Conservation (phyloP, 2,329 filamentous ascomycete genomes). For the Nemania sp. region DNA sequence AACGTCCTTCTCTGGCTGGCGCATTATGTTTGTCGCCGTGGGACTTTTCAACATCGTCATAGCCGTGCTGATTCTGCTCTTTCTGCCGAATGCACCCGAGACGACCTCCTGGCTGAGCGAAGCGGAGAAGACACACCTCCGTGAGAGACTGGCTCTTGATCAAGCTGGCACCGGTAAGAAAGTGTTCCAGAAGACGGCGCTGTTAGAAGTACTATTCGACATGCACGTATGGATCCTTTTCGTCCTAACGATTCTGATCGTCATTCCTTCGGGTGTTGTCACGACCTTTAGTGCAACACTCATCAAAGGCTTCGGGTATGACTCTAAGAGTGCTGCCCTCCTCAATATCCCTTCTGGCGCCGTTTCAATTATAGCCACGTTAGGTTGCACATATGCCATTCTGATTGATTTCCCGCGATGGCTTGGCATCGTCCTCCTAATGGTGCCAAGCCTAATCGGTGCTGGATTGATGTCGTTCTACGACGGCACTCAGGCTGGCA, state of each 20-base stretch:
- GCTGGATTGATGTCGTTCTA: slow-evolving; percentile 54
- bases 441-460: slow-evolving; percentile 54
- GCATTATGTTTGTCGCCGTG: slow-evolving; percentile 63
- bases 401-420: slow-evolving; percentile 31
- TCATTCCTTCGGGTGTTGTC: slow-evolving; percentile 54
- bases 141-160: slow-evolving; percentile 67
- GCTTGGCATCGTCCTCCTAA: slow-evolving; percentile 43
- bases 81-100: slow-evolving; percentile 64
- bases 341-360: slow-evolving; percentile 40
- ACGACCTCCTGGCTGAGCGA: slow-evolving; percentile 56
- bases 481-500: slow-evolving; percentile 49
- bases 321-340: slow-evolving; percentile 33
- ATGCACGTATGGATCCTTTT: slow-evolving; percentile 65
- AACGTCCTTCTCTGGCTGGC: slow-evolving; percentile 56
- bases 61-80: slow-evolving; percentile 55
- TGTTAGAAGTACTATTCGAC: slow-evolving; percentile 64
- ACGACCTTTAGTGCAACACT: slow-evolving; percentile 38
- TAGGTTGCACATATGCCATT: slow-evolving; percentile 31
- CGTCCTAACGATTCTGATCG: slow-evolving; percentile 52
- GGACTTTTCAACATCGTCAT: slow-evolving; percentile 60
- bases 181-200: slow-evolving; percentile 64
- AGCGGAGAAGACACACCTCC: slow-evolving; percentile 58
- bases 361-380: slow-evolving; percentile 44
- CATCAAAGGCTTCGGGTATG: slow-evolving; percentile 38
- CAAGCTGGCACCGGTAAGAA: slow-evolving; percentile 68